Base-by-base conservation (phyloP, 345 rosid genomes). In the Nasturtium officinale region DNA sequence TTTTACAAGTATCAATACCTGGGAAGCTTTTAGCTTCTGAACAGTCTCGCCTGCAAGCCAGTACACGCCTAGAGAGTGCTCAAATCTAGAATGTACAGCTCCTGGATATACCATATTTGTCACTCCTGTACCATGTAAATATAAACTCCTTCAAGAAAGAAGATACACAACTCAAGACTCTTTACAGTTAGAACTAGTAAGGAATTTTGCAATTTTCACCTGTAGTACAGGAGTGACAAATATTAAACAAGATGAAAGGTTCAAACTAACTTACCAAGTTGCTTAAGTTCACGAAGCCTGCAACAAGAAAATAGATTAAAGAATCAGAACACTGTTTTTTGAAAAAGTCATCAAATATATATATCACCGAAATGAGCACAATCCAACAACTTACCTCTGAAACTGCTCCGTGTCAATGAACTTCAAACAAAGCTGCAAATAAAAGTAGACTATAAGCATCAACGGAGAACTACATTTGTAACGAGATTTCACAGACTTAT, bases 201-300 rank as follows among this genome's bases (percentile, higher is more conserved):
- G n/a, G n/a, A n/a, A n/a, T n/a, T n/a, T n/a, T n/a, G n/a, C n/a
- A n/a, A n/a, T n/a, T n/a, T n/a, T n/a, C n/a, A n/a, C n/a, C n/a
- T n/a, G n/a, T n/a, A n/a, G n/a, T n/a, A n/a, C n/a, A n/a, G n/a
- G n/a, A n/a, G n/a, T n/a, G n/a, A n/a, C n/a, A n/a, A n/a, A n/a
- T n/a, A n/a, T n/a, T n/a, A n/a, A n/a, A n/a, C n/a, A 4, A 4
- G 29, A 29, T 0, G 5, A 29, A 5, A 29, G 6, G 6, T 2
- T 63, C 42, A 37, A 9, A 52, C 21, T 10, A 58, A 71, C 90
- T 87, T 79, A 94, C 97, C 97, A 20, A 94, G 91, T 65, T 93
- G 98, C 75, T 90, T 94, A 69, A 94, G 82, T 10, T 93, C 97
- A 26, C 97, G 97, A 73, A 94, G 92, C 86, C 97, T 94, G 90